Evolutionary conservation across 106 monocot genomes (phyloP), one percentile per base, ranked within the genome.

Genomic region (Dendrobium nobile): DNA sequence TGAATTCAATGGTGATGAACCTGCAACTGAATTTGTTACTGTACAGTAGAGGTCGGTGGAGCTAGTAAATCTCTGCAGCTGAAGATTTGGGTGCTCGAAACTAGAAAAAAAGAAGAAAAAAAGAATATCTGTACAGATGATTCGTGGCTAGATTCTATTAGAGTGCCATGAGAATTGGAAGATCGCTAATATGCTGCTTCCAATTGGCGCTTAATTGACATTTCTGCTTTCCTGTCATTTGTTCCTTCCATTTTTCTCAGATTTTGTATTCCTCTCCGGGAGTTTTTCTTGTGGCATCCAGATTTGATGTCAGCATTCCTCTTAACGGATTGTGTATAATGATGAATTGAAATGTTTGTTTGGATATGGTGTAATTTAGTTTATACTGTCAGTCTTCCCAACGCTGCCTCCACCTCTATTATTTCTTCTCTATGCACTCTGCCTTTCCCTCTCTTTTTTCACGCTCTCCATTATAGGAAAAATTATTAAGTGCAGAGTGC

Each of bases 1-100:
- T 28, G 75, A 79, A 47, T 64, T 43, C 77, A 72, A 44, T 22
- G 59, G 64, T 1, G 7, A 9, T 67, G 41, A 75, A 45, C 48
- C 77, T 58, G 44, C 41, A 70, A 67, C 48, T 20, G 75, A 82
- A 61, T 48, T 70, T 54, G 59, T 83, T 80, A 19, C 64, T 86
- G 84, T 86, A 84, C 79, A 89, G 83, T 79, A 82, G 82, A 59
- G 75, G 28, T 79, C 51, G 72, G 16, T 80, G 24, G 24, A 26
- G 64, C 51, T 45, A 45, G 45, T 45, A 45, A 45, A 45, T 45
- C 45, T 45, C 31, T 31, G 31, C 19, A 76, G n/a, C 17, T 17
- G 43, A 19, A 41, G 41, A 9, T 41, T 75, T 75, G 40, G 73
- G 20, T 73, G 40, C 27, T 73, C 43, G 40, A 41, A 40, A 78